Conservation (phyloP, 2,329 filamentous ascomycete species). For the Phialocephala sp. region DNA sequence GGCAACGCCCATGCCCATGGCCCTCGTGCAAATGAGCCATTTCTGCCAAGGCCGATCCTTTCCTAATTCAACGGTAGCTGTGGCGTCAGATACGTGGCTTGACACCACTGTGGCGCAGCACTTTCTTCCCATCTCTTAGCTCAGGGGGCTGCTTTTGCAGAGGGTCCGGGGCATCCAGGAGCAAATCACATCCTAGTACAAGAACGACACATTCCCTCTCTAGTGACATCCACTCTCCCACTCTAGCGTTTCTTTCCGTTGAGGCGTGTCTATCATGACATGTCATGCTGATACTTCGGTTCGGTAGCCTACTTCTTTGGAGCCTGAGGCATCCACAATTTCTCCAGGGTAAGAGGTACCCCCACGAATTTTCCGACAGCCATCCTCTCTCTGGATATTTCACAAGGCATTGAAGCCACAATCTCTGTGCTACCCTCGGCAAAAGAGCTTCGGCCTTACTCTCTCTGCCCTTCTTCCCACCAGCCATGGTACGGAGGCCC, state of each 20-base stretch:
- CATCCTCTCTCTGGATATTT: background rate
- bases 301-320: background rate
- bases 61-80: constrained; percentile 10
- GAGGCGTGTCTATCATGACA: background rate
- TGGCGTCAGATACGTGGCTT: constrained; percentile 23
- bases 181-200: constrained; percentile 21
- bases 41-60: constrained; percentile 8
- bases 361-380: background rate
- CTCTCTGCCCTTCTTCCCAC: background rate
- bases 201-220: constrained; percentile 15
- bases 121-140: constrained; percentile 7
- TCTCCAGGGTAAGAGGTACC: constrained; percentile 1
- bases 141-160: constrained; percentile 12
- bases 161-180: background rate
- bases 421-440: background rate
- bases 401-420: background rate
- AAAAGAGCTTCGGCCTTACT: constrained; percentile 1
- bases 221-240: background rate
- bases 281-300: background rate
- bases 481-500: background rate
- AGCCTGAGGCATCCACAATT: background rate
- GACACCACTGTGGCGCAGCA: constrained; percentile 10
- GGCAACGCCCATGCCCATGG: background rate
- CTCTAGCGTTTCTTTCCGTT: background rate
- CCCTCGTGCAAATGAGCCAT: constrained; percentile 4